phyloP scores from a whole-genome alignment of 495 filamentous ascomycete genomes.

The Physcia stellaris region DNA sequence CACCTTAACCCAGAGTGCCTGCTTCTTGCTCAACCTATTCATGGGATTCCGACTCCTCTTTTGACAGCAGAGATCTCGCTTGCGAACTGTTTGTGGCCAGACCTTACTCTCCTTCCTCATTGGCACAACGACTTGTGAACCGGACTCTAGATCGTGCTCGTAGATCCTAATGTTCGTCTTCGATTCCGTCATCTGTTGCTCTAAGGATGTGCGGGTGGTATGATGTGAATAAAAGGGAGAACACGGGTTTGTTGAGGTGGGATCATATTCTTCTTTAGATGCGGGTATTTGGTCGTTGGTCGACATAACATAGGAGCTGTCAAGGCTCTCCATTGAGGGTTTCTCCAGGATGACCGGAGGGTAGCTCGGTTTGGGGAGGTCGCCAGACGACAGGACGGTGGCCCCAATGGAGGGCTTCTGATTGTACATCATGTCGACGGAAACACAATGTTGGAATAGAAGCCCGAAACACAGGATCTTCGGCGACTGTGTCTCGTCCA shows the following conservation, averaged over 20 bases:
- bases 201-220: constrained; percentile 34
- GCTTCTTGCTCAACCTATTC: constrained; percentile 30
- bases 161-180: constrained; percentile 21
- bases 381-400: neutral
- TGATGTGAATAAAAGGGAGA: constrained; percentile 48
- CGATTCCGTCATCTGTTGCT: constrained; percentile 26
- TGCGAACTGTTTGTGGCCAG: constrained; percentile 24
- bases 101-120: constrained; percentile 25
- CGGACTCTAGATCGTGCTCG: constrained; percentile 25
- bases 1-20: constrained; percentile 36
- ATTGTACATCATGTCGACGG: neutral
- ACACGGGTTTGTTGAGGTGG: constrained; percentile 28
- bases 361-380: neutral
- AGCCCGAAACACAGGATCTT: neutral
- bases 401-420: neutral
- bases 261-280: neutral
- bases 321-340: neutral
- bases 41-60: constrained; percentile 26
- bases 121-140: constrained; percentile 8
- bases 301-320: neutral
- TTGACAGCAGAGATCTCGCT: constrained; percentile 1
- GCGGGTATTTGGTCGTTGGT: neutral
- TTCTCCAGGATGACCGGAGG: too few relatives aligned
- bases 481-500: neutral
- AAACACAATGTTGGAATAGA: neutral